phyloP scores from a whole-genome alignment of 192 early-diverging fungal species.

The Powellomyces hirtus region DNA sequence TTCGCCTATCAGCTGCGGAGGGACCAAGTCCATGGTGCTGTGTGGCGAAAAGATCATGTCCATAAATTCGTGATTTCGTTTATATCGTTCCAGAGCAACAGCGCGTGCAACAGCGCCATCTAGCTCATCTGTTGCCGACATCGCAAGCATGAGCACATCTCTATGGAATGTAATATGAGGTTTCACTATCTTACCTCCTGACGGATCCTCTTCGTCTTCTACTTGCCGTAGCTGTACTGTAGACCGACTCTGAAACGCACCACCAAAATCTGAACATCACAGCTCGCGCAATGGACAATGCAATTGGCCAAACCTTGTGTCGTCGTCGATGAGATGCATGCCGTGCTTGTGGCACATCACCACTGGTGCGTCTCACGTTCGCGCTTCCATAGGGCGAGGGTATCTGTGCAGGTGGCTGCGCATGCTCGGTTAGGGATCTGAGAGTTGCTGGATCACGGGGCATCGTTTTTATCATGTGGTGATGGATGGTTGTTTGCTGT shows the following conservation, averaged over 20 bases:
- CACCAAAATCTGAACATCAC: too few species aligned
- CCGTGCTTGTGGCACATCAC: too few species aligned
- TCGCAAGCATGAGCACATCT: too few species aligned
- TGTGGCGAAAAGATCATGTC: constrained; percentile 45
- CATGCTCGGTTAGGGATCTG: neutral
- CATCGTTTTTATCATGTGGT: constrained; percentile 13
- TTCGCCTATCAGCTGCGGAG: constrained; percentile 4
- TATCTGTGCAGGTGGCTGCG: neutral
- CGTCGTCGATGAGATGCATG: too few species aligned
- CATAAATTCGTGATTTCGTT: constrained; percentile 45
- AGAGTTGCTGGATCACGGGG: constrained; percentile 25
- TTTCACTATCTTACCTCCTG: constrained; percentile 9
- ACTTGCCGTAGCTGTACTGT: neutral
- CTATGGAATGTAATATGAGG: neutral
- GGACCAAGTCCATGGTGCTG: constrained; percentile 11
- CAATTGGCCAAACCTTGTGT: too few species aligned
- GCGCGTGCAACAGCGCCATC: constrained; percentile 19
- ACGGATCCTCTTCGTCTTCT: constrained; percentile 12
- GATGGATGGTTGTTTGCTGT: constrained; percentile 17
- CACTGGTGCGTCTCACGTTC: neutral
- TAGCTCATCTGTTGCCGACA: constrained; percentile 38
- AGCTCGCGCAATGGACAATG: too few species aligned
- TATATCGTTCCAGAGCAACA: constrained; percentile 45
- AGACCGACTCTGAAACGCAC: too few species aligned
- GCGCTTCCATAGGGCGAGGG: neutral